A percentile compares a stretch with the other conserved stretches of the same genome.
Conservation (phyloP, 1,284 basidiomycete species). For the Boletus subluridellus region DNA sequence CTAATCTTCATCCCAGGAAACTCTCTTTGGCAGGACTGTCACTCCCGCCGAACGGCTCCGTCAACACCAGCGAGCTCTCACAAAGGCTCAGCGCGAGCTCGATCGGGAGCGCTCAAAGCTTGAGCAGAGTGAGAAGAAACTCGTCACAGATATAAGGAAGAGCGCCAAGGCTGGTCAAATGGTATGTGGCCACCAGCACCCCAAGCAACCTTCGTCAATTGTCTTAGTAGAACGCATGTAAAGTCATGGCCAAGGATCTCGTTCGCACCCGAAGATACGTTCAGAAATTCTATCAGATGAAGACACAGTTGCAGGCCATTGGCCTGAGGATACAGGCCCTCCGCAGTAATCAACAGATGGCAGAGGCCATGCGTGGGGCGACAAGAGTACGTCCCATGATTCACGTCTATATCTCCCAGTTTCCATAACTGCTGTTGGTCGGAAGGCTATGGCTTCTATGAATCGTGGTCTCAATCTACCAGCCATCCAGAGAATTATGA, state of each 20-base stretch:
- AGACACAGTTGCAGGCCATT: slow-evolving; percentile 96
- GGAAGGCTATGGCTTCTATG: slow-evolving; percentile 96
- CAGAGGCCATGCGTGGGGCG: slow-evolving; percentile 97
- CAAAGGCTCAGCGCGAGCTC: slow-evolving; percentile 95
- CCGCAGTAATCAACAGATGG: slow-evolving; percentile 98
- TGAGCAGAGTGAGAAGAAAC: slow-evolving; percentile 93
- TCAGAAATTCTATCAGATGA: slow-evolving; percentile 99
- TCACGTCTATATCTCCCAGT: background rate
- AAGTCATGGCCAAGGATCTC: slow-evolving; percentile 98
- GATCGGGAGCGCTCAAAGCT: slow-evolving; percentile 94
- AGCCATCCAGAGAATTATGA: slow-evolving; percentile 93
- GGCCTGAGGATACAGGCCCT: slow-evolving; percentile 94
- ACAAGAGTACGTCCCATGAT: slow-evolving; percentile 66
- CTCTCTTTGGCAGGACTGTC: slow-evolving; percentile 88
- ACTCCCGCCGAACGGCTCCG: slow-evolving; percentile 95
- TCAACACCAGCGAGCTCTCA: slow-evolving; percentile 92
- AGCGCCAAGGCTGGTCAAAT: slow-evolving; percentile 95
- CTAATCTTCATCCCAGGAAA: slow-evolving; percentile 58
- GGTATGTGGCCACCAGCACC: slow-evolving; percentile 47
- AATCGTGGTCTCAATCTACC: slow-evolving; percentile 94
- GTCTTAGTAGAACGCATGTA: slow-evolving; percentile 82
- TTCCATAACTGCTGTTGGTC: slow-evolving; percentile 1
- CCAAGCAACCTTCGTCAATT: slow-evolving; percentile 8
- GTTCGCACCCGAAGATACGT: slow-evolving; percentile 93
- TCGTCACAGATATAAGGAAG: slow-evolving; percentile 92